Evolutionary conservation across 139 green algal genomes (phyloP), one percentile per base, ranked within the genome.

Genomic region (Zygnema cylindricum): DNA sequence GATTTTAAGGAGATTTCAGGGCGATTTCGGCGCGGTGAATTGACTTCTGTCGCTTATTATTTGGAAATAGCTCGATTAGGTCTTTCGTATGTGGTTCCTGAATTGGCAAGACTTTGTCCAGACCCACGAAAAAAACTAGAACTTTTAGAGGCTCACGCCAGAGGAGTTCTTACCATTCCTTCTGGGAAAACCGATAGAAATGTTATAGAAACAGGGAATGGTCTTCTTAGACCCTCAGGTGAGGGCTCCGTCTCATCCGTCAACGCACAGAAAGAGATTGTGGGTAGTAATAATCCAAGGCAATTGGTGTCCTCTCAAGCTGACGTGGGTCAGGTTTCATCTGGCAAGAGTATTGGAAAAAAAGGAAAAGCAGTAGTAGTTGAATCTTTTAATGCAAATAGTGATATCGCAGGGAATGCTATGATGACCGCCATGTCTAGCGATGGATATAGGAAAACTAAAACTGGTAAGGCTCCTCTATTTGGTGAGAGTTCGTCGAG

Each of bases 1-100:
- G 81, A 89, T 41, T 91, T 91, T 42, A 89, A 84, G 32, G 86
- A 89, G 21, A 33, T 36, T 30, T 91, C 86, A 1, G 84, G n/a
- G 30, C 36, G 55, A 54, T 91, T 90, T 39, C 63, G 69, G 32
- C 2, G 36, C 2, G 86, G 86, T 1, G 54, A 85, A 7, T 69
- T 91, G 38, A 1, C 25, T 38, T 49, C 82, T 11, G 25, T 32
- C 40, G 40, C 43, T 39, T 91, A 91, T 43, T 91, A 90, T 25
- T 69, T 36, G 0, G 63, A 91, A 81, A n/a, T 91, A n/a, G 39
- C 21, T 16, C 86, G 82, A 25, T 69, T 91, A 33, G 86, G 86
- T 32, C 25, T 91, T 2, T 16, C 54, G 23, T 33, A 91, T n/a
- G 69, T 90, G n/a, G 81, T 91, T 49, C 82, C 86, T 25, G 85